Evolutionary conservation across 2,329 filamentous ascomycete genomes (phyloP).

Genomic region (Ilyonectria mors-panacis): DNA sequence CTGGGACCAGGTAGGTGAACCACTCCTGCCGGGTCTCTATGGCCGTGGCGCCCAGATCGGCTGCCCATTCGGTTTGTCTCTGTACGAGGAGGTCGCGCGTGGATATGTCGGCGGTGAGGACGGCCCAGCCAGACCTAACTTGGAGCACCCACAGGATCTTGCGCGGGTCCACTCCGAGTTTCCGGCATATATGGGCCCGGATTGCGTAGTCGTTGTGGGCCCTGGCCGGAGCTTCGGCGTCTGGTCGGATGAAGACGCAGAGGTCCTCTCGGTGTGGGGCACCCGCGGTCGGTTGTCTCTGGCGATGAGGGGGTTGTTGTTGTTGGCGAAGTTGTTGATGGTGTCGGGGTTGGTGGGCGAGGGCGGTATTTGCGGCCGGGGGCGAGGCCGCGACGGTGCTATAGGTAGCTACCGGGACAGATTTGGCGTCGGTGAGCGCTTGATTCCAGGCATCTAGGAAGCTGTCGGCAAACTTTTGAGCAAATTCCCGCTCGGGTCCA

Average conservation of each 20-base stretch:
- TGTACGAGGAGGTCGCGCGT: conserved; percentile 28
- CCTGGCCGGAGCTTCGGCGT: conserved; percentile 27
- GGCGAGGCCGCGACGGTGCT: conserved; percentile 6
- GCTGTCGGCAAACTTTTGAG: conserved; percentile 1
- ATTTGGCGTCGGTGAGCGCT: conserved; percentile 20
- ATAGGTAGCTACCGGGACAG: neutral
- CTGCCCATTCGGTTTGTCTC: conserved; percentile 28
- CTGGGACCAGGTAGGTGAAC: conserved; percentile 29
- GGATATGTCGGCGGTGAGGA: conserved; percentile 14
- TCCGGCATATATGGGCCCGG: conserved; percentile 26
- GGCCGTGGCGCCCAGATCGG: conserved; percentile 15
- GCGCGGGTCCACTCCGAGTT: conserved; percentile 26
- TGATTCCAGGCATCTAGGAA: conserved; percentile 32
- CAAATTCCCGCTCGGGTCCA: conserved; percentile 6
- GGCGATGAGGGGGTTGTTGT: conserved; percentile 25
- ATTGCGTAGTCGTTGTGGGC: conserved; percentile 27
- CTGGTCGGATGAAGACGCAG: conserved; percentile 36
- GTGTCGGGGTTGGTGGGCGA: conserved; percentile 2
- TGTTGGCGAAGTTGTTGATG: conserved; percentile 16
- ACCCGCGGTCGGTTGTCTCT: conserved; percentile 25
- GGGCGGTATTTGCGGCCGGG: conserved; percentile 5
- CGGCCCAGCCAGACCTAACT: conserved; percentile 29
- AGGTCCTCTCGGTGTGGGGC: conserved; percentile 33
- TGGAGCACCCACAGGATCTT: conserved; percentile 25
- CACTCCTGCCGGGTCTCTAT: conserved; percentile 34